A percentile compares a stretch with the other conserved stretches of the same genome.
phyloP scores from a whole-genome alignment of 495 filamentous ascomycete genomes.

The Thozetella sp. region DNA sequence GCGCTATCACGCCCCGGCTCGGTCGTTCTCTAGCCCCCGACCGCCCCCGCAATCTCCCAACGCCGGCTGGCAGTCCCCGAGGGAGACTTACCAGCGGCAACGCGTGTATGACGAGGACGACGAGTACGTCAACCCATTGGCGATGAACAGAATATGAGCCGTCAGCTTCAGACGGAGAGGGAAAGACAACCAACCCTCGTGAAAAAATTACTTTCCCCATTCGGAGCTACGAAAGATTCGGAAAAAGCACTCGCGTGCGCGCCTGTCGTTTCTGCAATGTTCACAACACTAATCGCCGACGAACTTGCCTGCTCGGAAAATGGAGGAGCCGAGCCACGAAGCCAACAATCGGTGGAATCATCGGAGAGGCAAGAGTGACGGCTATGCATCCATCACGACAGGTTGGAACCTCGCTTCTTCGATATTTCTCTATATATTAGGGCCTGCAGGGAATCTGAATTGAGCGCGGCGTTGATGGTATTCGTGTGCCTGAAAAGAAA shows the following conservation, averaged over 20 bases:
- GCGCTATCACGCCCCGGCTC: slow-evolving; percentile 43
- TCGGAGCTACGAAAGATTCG: slow-evolving; percentile 3
- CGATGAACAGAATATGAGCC: slow-evolving; percentile 46
- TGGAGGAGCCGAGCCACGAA: too few relatives aligned
- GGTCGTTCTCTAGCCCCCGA: slow-evolving; percentile 50
- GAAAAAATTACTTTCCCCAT: slow-evolving; percentile 1
- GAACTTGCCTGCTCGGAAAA: background rate
- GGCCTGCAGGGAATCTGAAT: background rate
- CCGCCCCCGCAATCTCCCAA: slow-evolving; percentile 31
- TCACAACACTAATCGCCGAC: background rate
- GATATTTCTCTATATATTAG: background rate
- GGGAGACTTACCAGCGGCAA: slow-evolving; percentile 27
- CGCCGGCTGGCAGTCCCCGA: slow-evolving; percentile 37
- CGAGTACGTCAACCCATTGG: slow-evolving; percentile 42
- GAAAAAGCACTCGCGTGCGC: slow-evolving; percentile 12
- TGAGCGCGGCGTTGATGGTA: background rate
- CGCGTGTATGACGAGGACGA: slow-evolving; percentile 21
- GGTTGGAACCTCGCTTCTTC: background rate
- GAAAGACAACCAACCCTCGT: too few relatives aligned
- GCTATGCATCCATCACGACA: background rate
- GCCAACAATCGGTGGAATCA: too few relatives aligned
- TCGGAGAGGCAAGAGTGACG: background rate
- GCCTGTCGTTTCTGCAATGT: slow-evolving; percentile 4
- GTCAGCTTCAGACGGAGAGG: background rate
- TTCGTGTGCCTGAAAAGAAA: background rate